Evolutionary conservation across 225 moss, liverwort and hornwort species (phyloP).

Genomic region (Bryoerythrophyllum caledonicum): DNA sequence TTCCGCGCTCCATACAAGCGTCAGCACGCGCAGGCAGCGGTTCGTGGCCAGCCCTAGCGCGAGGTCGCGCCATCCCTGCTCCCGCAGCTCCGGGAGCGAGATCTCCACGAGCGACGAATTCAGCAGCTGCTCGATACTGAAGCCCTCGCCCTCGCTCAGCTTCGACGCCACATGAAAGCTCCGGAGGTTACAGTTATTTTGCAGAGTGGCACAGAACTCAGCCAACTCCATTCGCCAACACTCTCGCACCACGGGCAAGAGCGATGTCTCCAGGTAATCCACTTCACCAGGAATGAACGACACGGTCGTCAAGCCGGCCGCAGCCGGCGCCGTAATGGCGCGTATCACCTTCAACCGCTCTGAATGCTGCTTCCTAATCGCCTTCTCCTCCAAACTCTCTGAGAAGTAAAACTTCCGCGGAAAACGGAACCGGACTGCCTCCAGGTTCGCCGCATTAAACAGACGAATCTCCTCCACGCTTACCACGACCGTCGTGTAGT

Average conservation of each 20-base stretch:
- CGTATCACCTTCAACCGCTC: conserved; percentile 30
- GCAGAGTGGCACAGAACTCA: conserved; percentile 20
- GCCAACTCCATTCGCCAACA: conserved; percentile 40
- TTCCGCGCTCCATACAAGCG: conserved; percentile 23
- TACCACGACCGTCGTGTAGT: conserved; percentile 24
- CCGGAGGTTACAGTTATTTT: conserved; percentile 13
- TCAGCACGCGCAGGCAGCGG: conserved; percentile 15
- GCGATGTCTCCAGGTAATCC: conserved; percentile 17
- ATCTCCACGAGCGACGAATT: conserved; percentile 34
- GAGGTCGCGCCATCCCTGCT: conserved; percentile 34
- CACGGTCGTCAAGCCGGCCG: conserved; percentile 22
- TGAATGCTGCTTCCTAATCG: not conserved
- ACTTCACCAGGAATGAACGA: conserved; percentile 42
- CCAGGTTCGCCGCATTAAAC: conserved; percentile 20
- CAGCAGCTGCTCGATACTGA: conserved; percentile 17
- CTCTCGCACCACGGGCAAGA: conserved; percentile 13
- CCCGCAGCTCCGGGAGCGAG: conserved; percentile 37
- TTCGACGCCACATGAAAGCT: conserved; percentile 33
- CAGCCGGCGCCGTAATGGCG: conserved; percentile 14
- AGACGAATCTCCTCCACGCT: conserved; percentile 33
- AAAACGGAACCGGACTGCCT: conserved; percentile 27
- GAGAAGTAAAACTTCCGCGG: conserved; percentile 9
- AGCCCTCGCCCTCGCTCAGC: conserved; percentile 23
- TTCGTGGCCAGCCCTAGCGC: conserved; percentile 19
- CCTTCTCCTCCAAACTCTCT: not conserved